phyloP scores from a whole-genome alignment of 495 filamentous ascomycete species.

The Trichoderma asperelloides region DNA sequence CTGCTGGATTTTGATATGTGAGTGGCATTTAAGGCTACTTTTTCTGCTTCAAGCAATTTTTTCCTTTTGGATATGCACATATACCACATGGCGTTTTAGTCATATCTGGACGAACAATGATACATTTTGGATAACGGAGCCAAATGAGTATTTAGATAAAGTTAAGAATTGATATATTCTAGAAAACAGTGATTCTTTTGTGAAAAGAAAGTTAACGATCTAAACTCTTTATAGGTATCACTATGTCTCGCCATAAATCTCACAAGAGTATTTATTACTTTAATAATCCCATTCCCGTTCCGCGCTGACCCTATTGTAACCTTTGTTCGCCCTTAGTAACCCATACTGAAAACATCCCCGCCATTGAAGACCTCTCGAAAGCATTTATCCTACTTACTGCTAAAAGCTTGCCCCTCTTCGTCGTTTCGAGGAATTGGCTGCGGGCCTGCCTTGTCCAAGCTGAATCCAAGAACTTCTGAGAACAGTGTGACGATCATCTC shows the following conservation, averaged over 20 bases:
- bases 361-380: neutral
- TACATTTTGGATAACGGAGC: neutral
- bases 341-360: neutral
- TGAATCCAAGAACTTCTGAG: conserved; percentile 25
- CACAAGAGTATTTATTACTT: neutral
- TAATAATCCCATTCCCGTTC: conserved; percentile 5
- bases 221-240: neutral
- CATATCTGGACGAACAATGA: neutral
- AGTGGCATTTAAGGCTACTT: neutral
- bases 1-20: neutral
- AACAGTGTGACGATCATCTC: conserved; percentile 28
- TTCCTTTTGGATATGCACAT: neutral
- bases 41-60: neutral
- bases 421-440: neutral
- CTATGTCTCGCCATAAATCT: neutral
- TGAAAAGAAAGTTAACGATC: neutral
- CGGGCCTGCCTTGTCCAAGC: neutral
- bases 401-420: neutral
- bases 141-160: neutral
- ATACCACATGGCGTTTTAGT: neutral
- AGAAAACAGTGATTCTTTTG: neutral
- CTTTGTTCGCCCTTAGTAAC: neutral
- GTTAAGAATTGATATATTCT: neutral
- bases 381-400: conserved; percentile 1
- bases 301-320: neutral